A percentile compares a stretch with the other conserved stretches of the same genome.
Evolutionary conservation across 2,329 filamentous ascomycete species (phyloP).

Genomic region (Pseudohalonectria lignicola): DNA sequence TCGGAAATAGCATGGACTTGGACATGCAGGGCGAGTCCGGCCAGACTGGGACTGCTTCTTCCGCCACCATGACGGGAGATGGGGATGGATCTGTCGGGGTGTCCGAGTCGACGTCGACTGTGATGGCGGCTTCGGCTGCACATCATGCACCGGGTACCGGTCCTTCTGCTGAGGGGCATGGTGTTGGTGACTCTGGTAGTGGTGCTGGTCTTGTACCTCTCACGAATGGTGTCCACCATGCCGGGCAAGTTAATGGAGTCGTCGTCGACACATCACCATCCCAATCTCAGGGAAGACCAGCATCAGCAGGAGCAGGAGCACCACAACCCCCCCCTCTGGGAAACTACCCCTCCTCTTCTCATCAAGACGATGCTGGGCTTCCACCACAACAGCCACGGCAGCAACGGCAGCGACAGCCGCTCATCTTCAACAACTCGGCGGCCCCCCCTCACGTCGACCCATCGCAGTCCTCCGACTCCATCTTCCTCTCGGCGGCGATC

Average conservation of each 20-base stretch:
- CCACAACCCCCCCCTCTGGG: too few relatives aligned
- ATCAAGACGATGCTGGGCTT: too few relatives aligned
- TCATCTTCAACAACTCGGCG: background rate
- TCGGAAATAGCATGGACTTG: slow-evolving; percentile 61
- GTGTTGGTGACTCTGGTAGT: too few relatives aligned
- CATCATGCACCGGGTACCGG: too few relatives aligned
- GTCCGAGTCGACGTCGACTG: background rate
- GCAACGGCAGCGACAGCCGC: background rate
- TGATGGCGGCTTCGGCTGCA: background rate
- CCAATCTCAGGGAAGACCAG: slow-evolving; percentile 4
- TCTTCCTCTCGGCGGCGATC: slow-evolving; percentile 80
- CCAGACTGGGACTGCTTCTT: slow-evolving; percentile 23
- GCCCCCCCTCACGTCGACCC: slow-evolving; percentile 33
- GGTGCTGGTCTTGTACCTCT: too few relatives aligned
- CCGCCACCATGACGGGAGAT: slow-evolving; percentile 19
- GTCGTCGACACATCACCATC: background rate
- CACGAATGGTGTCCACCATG: too few relatives aligned
- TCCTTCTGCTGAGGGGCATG: too few relatives aligned
- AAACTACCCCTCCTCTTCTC: too few relatives aligned
- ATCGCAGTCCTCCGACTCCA: slow-evolving; percentile 57
- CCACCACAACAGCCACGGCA: slow-evolving; percentile 1
- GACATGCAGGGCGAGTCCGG: slow-evolving; percentile 25
- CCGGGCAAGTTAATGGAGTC: too few relatives aligned
- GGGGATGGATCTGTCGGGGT: slow-evolving; percentile 8
- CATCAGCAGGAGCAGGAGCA: slow-evolving; percentile 4